These are phyloP conservation scores for Saksenaea vasiformis DNA, from an alignment of 371 early-diverging fungal species.

Conservation along the genomic window DNA sequence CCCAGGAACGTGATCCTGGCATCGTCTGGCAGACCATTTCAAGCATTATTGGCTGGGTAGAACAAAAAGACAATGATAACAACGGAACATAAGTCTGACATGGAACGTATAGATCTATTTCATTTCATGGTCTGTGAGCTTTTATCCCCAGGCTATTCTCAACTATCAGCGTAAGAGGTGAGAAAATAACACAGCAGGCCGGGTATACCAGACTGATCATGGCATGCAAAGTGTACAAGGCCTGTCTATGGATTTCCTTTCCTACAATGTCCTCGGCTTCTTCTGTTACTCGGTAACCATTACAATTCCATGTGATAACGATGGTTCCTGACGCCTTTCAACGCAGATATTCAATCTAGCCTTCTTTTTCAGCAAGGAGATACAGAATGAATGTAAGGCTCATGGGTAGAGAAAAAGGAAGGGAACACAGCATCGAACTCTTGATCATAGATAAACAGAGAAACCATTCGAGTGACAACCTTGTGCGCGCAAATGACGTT, in stretches of 20 bases:
- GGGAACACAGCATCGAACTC: background rate
- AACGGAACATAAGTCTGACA: background rate
- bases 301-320: background rate
- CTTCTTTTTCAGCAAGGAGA: constrained; percentile 66
- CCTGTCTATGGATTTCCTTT: constrained; percentile 88
- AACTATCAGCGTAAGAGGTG: constrained; percentile 41
- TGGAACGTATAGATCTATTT: constrained; percentile 35
- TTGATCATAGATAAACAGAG: constrained; percentile 55
- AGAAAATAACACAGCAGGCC: background rate
- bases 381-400: constrained; percentile 71
- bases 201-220: background rate
- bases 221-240: constrained; percentile 70
- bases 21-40: constrained; percentile 30
- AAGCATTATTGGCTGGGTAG: constrained; percentile 46
- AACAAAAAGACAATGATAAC: background rate
- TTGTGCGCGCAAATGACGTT: constrained; percentile 88
- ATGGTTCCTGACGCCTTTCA: background rate
- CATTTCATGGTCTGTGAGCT: constrained; percentile 47
- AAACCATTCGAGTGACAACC: constrained; percentile 65
- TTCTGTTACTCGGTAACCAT: constrained; percentile 72
- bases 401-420: background rate
- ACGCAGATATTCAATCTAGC: constrained; percentile 71
- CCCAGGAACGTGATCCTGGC: constrained; percentile 3
- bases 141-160: constrained; percentile 41
- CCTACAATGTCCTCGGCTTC: constrained; percentile 87